A percentile compares a stretch with the other conserved stretches of the same genome.
phyloP scores from a whole-genome alignment of 805 yeast genomes.

The Starmerella khaoyaiensis region DNA sequence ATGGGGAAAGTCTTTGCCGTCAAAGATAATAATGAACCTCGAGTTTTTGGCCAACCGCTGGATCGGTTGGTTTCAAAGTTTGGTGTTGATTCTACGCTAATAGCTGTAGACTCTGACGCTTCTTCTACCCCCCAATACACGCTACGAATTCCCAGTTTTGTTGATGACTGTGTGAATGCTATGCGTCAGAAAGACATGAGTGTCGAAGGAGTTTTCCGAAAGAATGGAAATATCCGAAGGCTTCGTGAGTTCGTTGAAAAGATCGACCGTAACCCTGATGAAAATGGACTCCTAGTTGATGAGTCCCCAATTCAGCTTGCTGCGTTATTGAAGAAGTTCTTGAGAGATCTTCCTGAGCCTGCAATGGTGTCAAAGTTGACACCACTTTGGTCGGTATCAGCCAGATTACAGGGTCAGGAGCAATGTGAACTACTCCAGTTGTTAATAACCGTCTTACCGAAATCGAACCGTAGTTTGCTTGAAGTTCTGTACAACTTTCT shows the following conservation, averaged over 20 bases:
- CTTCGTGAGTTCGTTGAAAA: conserved; percentile 58
- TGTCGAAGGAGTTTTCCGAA: conserved; percentile 87
- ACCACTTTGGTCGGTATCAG: conserved; percentile 56
- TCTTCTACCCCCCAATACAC: conserved; percentile 68
- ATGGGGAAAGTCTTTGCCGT: conserved; percentile 31
- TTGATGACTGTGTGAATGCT: conserved; percentile 75
- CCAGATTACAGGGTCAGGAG: conserved; percentile 23
- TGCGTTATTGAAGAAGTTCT: conserved; percentile 78
- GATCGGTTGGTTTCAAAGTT: conserved; percentile 50
- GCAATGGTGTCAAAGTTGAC: conserved; percentile 63
- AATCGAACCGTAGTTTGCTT: conserved; percentile 65
- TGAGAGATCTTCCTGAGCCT: conserved; percentile 88
- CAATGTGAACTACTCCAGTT: conserved; percentile 35
- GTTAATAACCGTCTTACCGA: conserved; percentile 66
- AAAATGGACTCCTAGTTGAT: conserved; percentile 51
- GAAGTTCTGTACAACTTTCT: conserved; percentile 79
- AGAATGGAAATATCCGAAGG: conserved; percentile 85
- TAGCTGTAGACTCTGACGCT: conserved; percentile 5
- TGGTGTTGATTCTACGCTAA: conserved; percentile 69
- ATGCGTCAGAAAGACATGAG: conserved; percentile 87
- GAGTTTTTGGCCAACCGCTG: conserved; percentile 70
- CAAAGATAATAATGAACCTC: conserved; percentile 19
- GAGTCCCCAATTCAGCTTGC: conserved; percentile 89
- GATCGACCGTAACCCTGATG: conserved; percentile 61
- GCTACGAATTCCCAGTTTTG: conserved; percentile 69